A percentile compares a stretch with the other conserved stretches of the same genome.
phyloP scores from a whole-genome alignment of 441 rosid species.

The Hura crepitans region DNA sequence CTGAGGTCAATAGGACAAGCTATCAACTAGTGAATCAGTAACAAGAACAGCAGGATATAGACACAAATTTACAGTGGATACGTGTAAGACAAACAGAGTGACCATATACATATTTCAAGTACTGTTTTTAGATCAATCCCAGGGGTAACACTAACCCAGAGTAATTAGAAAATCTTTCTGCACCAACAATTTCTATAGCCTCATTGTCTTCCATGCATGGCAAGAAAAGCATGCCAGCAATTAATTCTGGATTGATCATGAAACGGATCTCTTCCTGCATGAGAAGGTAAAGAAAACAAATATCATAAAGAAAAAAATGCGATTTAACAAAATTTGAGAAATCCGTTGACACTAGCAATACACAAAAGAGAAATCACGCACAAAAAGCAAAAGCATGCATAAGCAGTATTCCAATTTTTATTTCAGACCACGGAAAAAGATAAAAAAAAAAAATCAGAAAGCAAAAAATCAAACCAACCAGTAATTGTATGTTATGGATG shows the following conservation, averaged over 20 bases:
- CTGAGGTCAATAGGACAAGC: constrained; percentile 16
- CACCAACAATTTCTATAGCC: constrained; percentile 79
- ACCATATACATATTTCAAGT: neutral
- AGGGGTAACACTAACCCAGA: constrained; percentile 52
- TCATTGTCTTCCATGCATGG: constrained; percentile 87
- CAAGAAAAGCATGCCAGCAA: constrained; percentile 87
- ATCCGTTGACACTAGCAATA: constrained; percentile 9
- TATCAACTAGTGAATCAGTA: constrained; percentile 8
- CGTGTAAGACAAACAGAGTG: constrained; percentile 1
- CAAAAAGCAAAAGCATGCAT: neutral
- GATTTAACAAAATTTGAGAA: constrained; percentile 3
- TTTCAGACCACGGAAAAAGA: neutral
- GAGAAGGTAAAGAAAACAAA: constrained; percentile 13
- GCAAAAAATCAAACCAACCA: too few relatives aligned
- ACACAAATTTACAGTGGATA: constrained; percentile 6
- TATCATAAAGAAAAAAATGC: neutral
- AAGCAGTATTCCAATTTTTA: neutral
- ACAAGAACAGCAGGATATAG: neutral
- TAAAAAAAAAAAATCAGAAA: too few relatives aligned
- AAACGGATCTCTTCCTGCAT: constrained; percentile 93
- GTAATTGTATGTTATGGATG: too few relatives aligned
- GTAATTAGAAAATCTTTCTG: constrained; percentile 78
- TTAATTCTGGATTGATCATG: constrained; percentile 91
- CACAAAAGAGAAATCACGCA: constrained; percentile 17
- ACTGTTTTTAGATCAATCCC: constrained; percentile 11